A percentile compares a stretch with the other conserved stretches of the same genome.
Evolutionary conservation across 371 early-diverging fungal species (phyloP).

Genomic region (Parasitella parasitica): DNA sequence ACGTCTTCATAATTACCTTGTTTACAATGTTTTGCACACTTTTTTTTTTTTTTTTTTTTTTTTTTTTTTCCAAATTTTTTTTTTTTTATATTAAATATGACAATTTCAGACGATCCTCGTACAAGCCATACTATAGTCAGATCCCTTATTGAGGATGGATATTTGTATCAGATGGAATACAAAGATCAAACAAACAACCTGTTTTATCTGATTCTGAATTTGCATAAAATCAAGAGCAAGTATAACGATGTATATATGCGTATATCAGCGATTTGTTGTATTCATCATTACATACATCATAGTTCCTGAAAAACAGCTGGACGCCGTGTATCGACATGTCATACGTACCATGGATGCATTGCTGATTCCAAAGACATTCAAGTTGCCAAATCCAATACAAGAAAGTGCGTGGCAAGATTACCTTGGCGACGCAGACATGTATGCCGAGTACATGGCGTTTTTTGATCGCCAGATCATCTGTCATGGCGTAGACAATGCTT

Average conservation of each 20-base stretch:
- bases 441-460: slow-evolving; percentile 26
- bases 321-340: background rate
- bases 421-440: slow-evolving; percentile 24
- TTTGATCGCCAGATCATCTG: slow-evolving; percentile 23
- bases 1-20: background rate
- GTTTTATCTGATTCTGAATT: slow-evolving; percentile 13
- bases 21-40: too few relatives aligned
- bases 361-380: background rate
- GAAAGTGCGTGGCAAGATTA: slow-evolving; percentile 22
- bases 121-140: background rate
- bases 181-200: slow-evolving; percentile 6
- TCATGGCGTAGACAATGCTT: slow-evolving; percentile 16
- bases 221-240: slow-evolving; percentile 6
- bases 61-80: background rate
- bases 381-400: slow-evolving; percentile 2
- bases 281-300: background rate
- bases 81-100: background rate
- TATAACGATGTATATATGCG: background rate
- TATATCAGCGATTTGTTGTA: too few relatives aligned
- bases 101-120: background rate
- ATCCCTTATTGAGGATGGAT: background rate
- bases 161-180: slow-evolving; percentile 17
- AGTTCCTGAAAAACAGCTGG: slow-evolving; percentile 6
- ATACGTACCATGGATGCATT: background rate
- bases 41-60: background rate